Base-by-base conservation (phyloP, 768 basidiomycete species). In the Podaxis sp. region DNA sequence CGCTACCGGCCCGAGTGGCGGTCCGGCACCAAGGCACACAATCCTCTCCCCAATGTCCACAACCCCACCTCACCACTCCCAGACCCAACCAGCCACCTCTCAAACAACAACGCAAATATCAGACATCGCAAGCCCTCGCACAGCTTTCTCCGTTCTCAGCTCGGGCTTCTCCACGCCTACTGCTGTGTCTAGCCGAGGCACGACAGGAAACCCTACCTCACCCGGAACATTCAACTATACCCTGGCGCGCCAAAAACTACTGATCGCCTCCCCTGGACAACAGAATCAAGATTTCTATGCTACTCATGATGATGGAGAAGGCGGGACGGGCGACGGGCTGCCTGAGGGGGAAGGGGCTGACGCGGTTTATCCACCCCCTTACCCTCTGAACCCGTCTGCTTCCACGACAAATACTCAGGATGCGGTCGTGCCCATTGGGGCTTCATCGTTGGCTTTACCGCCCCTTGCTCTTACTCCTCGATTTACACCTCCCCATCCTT, bases 121-220 rank as follows among this genome's bases (percentile, higher is more conserved):
- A 71, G 66, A 75, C 72, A 44, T 71, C 74, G 36, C 77, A 37
- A 61, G 73, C 2, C 61, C 75, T 40, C 59, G 52, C 2, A 21
- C 46, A 28, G 28, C 59, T 14, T 44, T 61, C 28, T 61, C 59
- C 23, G 25, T 48, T 4, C 74, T 79, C 1, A 81, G 80, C 4
- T 83, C 85, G 16, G 84, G 83, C 1, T 78, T 82, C 64, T 81
- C 83, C 0, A 82, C 84, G 1, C 81, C 85, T 4, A 76, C 79
- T 0, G 79, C 80, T 23, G 35, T 50, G 27, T 56, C 59, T 5
- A 46, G 66, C 72, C 16, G 73, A 42, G 57, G 57, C n/a, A 40
- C 48, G 3, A 21, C 57, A 5, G 37, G 47, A 77, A 1, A 74
- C 79, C 9, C 73, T 71, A 13, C 6, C 5, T 21, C 52, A 40